phyloP scores from a whole-genome alignment of 2,329 filamentous ascomycete species.

The Ilyonectria sp. region DNA sequence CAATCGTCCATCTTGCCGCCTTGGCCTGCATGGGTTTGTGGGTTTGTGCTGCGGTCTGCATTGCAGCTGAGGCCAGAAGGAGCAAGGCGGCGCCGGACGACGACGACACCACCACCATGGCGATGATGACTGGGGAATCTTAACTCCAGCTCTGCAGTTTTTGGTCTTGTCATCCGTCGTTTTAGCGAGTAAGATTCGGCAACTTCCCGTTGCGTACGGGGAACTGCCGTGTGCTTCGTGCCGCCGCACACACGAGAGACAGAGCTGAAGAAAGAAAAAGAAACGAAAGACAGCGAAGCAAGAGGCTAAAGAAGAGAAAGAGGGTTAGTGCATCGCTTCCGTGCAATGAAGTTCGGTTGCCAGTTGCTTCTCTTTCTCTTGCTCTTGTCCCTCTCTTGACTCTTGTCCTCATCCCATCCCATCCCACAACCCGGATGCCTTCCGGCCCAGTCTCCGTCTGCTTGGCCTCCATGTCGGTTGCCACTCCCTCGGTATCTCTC shows the following conservation, averaged over 20 bases:
- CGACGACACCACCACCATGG: slow-evolving; percentile 7
- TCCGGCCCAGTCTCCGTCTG: not conserved
- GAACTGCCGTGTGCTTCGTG: not conserved
- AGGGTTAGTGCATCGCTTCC: not conserved
- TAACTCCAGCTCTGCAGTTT: not conserved
- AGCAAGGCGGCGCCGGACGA: not conserved
- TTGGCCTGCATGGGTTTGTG: slow-evolving; percentile 43
- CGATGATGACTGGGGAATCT: not conserved
- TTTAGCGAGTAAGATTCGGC: slow-evolving; percentile 4
- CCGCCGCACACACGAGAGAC: not conserved
- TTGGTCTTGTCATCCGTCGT: not conserved
- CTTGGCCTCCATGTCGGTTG: not conserved
- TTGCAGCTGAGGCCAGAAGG: not conserved
- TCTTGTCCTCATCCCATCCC: too few species aligned
- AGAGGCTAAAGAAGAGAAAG: not conserved
- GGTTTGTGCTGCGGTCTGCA: slow-evolving; percentile 9
- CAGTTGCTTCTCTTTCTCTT: not conserved
- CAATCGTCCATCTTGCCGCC: slow-evolving; percentile 38
- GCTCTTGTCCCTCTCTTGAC: too few species aligned
- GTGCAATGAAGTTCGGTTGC: not conserved
- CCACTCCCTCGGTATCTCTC: slow-evolving; percentile 1
- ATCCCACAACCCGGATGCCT: not conserved
- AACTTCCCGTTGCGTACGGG: slow-evolving; percentile 12
- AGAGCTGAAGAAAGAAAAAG: slow-evolving; percentile 1
- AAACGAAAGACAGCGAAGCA: not conserved